These are phyloP conservation scores for Tricladium varicosporioides DNA, from an alignment of 2,329 filamentous ascomycete species.

Conservation along the genomic window DNA sequence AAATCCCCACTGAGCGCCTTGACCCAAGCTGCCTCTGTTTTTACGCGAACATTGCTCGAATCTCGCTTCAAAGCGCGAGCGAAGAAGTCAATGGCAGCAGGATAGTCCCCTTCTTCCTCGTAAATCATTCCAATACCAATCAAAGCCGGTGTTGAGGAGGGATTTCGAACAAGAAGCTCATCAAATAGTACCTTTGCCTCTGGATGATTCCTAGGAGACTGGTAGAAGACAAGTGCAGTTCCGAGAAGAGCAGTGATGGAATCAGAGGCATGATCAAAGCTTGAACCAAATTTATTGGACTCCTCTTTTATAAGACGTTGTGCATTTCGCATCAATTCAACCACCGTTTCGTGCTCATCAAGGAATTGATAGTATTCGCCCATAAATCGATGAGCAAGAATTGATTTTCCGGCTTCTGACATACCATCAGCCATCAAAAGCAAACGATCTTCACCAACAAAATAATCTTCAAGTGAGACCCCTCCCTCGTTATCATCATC, in stretches of 20 bases:
- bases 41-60: slow-evolving; percentile 71
- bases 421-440: slow-evolving; percentile 78
- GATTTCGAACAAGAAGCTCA: slow-evolving; percentile 71
- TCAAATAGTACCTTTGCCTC: slow-evolving; percentile 89
- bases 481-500: slow-evolving; percentile 56
- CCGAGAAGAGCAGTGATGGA: slow-evolving; percentile 74
- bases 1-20: slow-evolving; percentile 80
- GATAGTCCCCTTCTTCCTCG: slow-evolving; percentile 89
- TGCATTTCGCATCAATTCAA: slow-evolving; percentile 76
- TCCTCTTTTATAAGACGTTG: slow-evolving; percentile 59
- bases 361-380: slow-evolving; percentile 79
- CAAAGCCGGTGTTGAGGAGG: slow-evolving; percentile 74
- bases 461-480: slow-evolving; percentile 51
- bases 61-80: slow-evolving; percentile 73
- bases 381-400: slow-evolving; percentile 80
- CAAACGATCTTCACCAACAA: slow-evolving; percentile 76
- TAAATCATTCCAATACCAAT: slow-evolving; percentile 89
- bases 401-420: slow-evolving; percentile 60
- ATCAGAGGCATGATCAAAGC: slow-evolving; percentile 68
- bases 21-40: slow-evolving; percentile 89
- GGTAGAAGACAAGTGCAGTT: slow-evolving; percentile 86
- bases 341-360: slow-evolving; percentile 80
- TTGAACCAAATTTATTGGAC: slow-evolving; percentile 64
- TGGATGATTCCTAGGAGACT: slow-evolving; percentile 83
- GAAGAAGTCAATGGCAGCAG: slow-evolving; percentile 77